phyloP scores from a whole-genome alignment of 257 asterid species.

The Ballota nigra region DNA sequence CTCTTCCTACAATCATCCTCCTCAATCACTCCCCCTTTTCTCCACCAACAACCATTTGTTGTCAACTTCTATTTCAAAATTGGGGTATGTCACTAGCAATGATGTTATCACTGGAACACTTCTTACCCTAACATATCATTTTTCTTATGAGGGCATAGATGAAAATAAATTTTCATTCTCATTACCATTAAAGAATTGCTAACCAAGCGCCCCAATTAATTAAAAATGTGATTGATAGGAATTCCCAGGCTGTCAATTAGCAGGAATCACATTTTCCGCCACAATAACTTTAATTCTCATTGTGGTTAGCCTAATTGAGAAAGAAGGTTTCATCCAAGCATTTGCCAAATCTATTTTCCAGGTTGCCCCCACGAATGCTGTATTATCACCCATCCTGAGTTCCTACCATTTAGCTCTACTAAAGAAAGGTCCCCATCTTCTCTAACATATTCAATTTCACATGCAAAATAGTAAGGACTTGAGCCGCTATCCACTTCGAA shows the following conservation, averaged over 20 bases:
- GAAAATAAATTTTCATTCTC: no score
- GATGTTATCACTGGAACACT: no score
- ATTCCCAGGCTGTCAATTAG: slow-evolving; percentile 12
- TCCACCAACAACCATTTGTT: no score
- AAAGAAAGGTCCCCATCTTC: slow-evolving; percentile 30
- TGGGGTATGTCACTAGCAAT: no score
- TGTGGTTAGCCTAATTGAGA: slow-evolving; percentile 27
- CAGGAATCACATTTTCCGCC: slow-evolving; percentile 10
- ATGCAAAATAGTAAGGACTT: slow-evolving; percentile 14
- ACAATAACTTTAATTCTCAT: background rate
- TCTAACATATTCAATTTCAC: background rate
- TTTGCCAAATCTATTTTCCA: background rate
- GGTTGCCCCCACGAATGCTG: slow-evolving; percentile 17
- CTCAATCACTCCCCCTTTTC: no score
- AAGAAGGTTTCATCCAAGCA: slow-evolving; percentile 1
- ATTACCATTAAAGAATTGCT: no score
- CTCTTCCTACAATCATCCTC: no score
- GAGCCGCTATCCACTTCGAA: slow-evolving; percentile 24
- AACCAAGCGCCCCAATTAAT: no score
- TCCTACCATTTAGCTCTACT: slow-evolving; percentile 2
- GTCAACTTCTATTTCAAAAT: no score
- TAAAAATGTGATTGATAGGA: background rate
- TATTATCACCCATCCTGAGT: slow-evolving; percentile 29
- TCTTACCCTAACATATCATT: no score
- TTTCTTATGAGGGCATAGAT: no score